Evolutionary conservation across 176 grass and related monocot genomes (phyloP).

Genomic region (Rhynchospora breviuscula): DNA sequence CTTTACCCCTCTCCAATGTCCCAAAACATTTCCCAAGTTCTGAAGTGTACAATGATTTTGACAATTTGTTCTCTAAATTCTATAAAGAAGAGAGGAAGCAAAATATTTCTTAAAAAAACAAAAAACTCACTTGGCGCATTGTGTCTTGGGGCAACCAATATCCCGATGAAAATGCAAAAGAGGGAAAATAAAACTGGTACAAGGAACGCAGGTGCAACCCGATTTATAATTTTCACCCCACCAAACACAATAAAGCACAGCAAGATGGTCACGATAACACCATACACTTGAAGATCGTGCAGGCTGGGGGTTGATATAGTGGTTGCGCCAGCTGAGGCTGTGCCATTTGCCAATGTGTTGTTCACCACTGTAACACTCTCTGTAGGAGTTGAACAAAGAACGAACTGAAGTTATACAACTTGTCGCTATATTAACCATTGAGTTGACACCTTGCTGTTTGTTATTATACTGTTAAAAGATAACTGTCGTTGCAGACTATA

Average conservation of each 20-base stretch:
- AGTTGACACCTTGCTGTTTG: neutral
- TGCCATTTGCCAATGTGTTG: conserved; percentile 67
- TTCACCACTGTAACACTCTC: conserved; percentile 80
- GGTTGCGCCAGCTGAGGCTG: conserved; percentile 50
- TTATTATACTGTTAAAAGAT: neutral
- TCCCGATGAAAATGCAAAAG: conserved; percentile 88
- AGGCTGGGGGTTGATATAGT: conserved; percentile 81
- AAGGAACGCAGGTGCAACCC: conserved; percentile 88
- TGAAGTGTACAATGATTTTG: neutral
- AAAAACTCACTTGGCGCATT: conserved; percentile 64
- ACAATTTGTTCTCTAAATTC: neutral
- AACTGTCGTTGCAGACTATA: neutral
- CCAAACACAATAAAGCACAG: conserved; percentile 98
- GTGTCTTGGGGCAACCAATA: conserved; percentile 83
- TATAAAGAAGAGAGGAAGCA: neutral
- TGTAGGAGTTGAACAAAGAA: conserved; percentile 27
- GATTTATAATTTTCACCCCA: conserved; percentile 98
- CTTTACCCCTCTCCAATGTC: neutral
- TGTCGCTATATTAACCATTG: neutral
- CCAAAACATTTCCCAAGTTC: neutral
- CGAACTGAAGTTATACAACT: neutral
- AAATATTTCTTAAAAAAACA: neutral
- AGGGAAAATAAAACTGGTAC: conserved; percentile 90
- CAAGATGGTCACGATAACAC: conserved; percentile 85
- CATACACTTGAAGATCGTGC: conserved; percentile 96